Evolutionary conservation across 2,329 filamentous ascomycete species (phyloP), one percentile per base, ranked within the genome.

Genomic region (Plectosphaerella plurivora): DNA sequence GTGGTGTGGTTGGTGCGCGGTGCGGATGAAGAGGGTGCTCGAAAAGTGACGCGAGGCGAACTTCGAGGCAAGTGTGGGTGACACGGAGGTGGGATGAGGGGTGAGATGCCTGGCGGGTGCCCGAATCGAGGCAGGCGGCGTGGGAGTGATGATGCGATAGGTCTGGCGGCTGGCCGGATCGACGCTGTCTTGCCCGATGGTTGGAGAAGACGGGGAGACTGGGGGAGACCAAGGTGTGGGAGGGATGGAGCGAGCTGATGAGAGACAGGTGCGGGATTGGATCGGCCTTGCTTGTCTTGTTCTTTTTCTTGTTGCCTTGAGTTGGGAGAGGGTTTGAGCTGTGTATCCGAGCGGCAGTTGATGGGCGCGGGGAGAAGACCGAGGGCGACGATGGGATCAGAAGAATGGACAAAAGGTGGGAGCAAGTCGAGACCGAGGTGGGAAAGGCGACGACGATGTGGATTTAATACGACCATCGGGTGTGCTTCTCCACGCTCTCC

Each of bases 91-190:
- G 41, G 41, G 41, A 44, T 44, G 41, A 44, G 41, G 41, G 44
- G 37, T 24, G 51, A 22, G 28, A 35, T 46, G 51, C 35, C 49
- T 22, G 53, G 35, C 37, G 39, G 53, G 45, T 37, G 42, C 35
- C 41, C 16, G 16, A 44, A 44, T 44, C 28, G 41, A 44, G 41
- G 41, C 41, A 20, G 41, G 41, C 41, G 51, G 51, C 49, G 50
- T 54, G 54, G 25, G 54, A 47, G 42, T 53, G 55, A 55, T 57
- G 54, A 57, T 57, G 53, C 51, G 54, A 56, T 52, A 51, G 51
- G 52, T 45, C 39, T 45, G 37, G n/a, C 25, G 47, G 55, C 25
- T 8, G 12, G 45, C 22, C 33, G n/a, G 39, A 44, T 44, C 39
- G n/a, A 22, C 9, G 28, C 20, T 46, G 41, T 57, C 20, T 37